Conservation (phyloP, 225 moss, liverwort and hornwort species). For the Antitrichia curtipendula region DNA sequence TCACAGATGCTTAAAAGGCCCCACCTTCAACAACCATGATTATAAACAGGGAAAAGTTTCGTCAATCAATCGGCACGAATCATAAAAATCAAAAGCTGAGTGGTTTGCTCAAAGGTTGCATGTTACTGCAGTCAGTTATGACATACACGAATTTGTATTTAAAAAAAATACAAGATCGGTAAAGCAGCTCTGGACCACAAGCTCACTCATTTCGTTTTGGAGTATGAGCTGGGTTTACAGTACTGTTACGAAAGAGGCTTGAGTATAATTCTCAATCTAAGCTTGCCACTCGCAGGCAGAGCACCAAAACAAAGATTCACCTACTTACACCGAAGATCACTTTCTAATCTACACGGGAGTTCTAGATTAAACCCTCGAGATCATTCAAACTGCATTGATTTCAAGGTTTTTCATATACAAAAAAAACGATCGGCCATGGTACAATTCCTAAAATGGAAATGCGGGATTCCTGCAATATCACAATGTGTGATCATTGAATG, state of each 20-base stretch:
- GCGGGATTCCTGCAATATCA: not conserved
- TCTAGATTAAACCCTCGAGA: not conserved
- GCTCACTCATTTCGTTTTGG: not conserved
- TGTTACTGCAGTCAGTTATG: not conserved
- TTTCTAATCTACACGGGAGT: not conserved
- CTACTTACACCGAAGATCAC: not conserved
- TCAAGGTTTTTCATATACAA: not conserved
- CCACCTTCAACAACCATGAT: not conserved
- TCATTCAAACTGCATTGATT: not conserved
- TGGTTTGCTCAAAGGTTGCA: not conserved
- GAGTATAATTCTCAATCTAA: not conserved
- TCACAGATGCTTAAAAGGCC: not conserved
- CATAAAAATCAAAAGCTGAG: not conserved
- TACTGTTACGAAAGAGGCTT: not conserved
- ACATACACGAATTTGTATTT: not conserved
- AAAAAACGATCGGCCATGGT: not conserved
- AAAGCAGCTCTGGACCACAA: not conserved
- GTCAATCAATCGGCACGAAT: not conserved
- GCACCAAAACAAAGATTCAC: not conserved
- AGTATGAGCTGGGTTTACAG: not conserved
- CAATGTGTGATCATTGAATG: constrained; percentile 12
- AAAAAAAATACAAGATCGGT: not conserved
- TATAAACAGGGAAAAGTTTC: not conserved
- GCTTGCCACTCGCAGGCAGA: not conserved
- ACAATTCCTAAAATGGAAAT: not conserved